Conservation (phyloP, 164 flowering plant species). For the Pachysandra terminalis region DNA sequence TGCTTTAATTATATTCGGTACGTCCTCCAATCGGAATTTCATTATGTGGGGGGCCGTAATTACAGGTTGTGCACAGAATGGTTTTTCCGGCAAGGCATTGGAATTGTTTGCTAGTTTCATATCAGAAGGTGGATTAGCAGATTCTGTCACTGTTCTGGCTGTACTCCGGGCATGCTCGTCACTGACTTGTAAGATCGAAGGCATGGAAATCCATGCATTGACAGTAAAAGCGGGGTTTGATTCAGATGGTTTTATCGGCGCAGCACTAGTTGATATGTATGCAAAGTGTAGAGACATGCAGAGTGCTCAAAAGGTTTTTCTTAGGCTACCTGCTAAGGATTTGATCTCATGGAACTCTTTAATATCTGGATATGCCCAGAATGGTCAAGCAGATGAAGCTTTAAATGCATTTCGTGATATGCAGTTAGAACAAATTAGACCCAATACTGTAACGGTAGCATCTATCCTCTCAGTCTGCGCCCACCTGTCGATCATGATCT, state of each 20-base stretch:
- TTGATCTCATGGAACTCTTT: constrained; percentile 46
- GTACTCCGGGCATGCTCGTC: constrained; percentile 48
- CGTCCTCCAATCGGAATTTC: constrained; percentile 8
- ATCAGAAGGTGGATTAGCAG: constrained; percentile 23
- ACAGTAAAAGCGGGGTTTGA: constrained; percentile 31
- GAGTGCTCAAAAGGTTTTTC: constrained; percentile 27
- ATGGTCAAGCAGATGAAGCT: constrained; percentile 25
- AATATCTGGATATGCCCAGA: constrained; percentile 34
- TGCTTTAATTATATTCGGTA: constrained; percentile 22
- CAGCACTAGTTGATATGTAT: constrained; percentile 43
- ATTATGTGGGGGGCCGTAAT: constrained; percentile 37
- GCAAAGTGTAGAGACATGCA: constrained; percentile 35
- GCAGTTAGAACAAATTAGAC: constrained; percentile 30
- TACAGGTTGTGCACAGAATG: constrained; percentile 27
- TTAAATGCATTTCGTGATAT: constrained; percentile 30
- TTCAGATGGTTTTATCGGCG: constrained; percentile 36
- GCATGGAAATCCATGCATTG: constrained; percentile 40
- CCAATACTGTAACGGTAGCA: constrained; percentile 31
- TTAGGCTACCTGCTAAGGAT: constrained; percentile 28
- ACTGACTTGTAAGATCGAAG: constrained; percentile 18
- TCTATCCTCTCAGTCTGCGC: constrained; percentile 34
- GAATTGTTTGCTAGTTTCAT: constrained; percentile 25
- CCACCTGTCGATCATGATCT: constrained; percentile 21
- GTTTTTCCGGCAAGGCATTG: constrained; percentile 22
- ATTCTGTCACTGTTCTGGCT: constrained; percentile 34